Conservation (phyloP, 1,284 basidiomycete genomes). For the Lentinula novae-zelandiae region DNA sequence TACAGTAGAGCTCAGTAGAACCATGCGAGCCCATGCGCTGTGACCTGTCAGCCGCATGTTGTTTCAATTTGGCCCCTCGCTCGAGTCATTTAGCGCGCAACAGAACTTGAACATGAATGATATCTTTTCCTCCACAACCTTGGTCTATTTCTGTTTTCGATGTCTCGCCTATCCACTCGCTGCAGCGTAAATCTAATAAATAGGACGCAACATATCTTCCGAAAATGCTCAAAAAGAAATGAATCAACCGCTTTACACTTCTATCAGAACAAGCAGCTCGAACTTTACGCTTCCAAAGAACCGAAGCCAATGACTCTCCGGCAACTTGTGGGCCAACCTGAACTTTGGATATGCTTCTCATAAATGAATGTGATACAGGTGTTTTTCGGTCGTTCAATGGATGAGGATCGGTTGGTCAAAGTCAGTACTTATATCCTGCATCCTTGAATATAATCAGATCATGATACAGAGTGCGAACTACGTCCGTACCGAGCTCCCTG, state of each 20-base stretch:
- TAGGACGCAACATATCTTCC: neutral
- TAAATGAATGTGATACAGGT: constrained; percentile 31
- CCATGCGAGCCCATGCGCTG: neutral
- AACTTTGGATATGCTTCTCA: neutral
- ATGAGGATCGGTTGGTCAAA: constrained; percentile 70
- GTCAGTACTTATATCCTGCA: constrained; percentile 29
- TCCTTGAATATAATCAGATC: constrained; percentile 5
- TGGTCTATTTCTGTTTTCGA: neutral
- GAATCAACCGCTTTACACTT: constrained; percentile 65
- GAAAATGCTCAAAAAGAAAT: constrained; percentile 17
- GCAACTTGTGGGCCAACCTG: constrained; percentile 63
- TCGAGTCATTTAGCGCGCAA: constrained; percentile 4
- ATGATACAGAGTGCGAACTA: constrained; percentile 76
- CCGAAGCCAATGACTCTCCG: constrained; percentile 74
- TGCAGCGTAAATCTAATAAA: neutral
- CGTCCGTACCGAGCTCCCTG: constrained; percentile 84
- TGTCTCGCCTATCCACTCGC: neutral
- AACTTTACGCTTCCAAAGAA: constrained; percentile 75
- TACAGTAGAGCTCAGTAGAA: constrained; percentile 29
- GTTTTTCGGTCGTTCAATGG: constrained; percentile 78
- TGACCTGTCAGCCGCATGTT: too few species aligned
- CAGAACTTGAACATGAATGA: constrained; percentile 3
- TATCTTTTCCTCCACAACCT: neutral
- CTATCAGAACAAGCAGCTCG: constrained; percentile 83
- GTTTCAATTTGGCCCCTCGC: neutral